Evolutionary conservation across 2,329 filamentous ascomycete species (phyloP), one percentile per base, ranked within the genome.

Genomic region (Magnaporthiopsis incrustans): DNA sequence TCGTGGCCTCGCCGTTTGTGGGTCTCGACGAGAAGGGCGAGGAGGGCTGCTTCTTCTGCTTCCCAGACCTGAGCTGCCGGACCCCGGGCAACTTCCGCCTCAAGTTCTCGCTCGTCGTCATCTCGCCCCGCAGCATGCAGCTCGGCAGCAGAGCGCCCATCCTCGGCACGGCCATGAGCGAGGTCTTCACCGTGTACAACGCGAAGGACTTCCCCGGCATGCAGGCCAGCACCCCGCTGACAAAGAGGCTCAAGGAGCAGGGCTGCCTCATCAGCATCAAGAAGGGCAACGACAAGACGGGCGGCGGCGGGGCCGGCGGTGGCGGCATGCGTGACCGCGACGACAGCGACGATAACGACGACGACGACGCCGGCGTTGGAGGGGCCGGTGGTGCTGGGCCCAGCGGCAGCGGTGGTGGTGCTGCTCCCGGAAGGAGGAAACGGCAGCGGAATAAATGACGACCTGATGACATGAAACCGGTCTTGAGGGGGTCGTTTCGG

Each of bases 131-230:
- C 50, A 78, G 79, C 60, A 82, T 86, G 74, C 77, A 78, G 18
- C 81, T 81, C 2, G 86, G 85, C 33, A 75, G 74, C 59, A 78
- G 76, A 63, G 82, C 79, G 18, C 82, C 81, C 27, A 79, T 85
- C 22, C 74, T 78, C n/a, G 79, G 79, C 11, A 77, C 78, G 26
- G 78, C 77, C 22, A 82, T 87, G 76, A 91, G 86, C 71, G 85
- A 90, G 22, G 78, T 87, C n/a, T 93, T 95, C 71, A 86, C 84
- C 15, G 90, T 93, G 10, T 93, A 89, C 74, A 92, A 89, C 58
- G 91, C 91, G 58, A 95, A 94, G 73, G 90, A 94, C 71, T 95
- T 95, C 66, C 89, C 90, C 0, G 91, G 91, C 7, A 95, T 95
- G 90, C 82, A 87, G 65, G 87, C 89, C 1, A 92, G 89, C 73